These are phyloP conservation scores for Zymoseptoria crescenta DNA, from an alignment of 2,329 filamentous ascomycete genomes.

Conservation along the genomic window DNA sequence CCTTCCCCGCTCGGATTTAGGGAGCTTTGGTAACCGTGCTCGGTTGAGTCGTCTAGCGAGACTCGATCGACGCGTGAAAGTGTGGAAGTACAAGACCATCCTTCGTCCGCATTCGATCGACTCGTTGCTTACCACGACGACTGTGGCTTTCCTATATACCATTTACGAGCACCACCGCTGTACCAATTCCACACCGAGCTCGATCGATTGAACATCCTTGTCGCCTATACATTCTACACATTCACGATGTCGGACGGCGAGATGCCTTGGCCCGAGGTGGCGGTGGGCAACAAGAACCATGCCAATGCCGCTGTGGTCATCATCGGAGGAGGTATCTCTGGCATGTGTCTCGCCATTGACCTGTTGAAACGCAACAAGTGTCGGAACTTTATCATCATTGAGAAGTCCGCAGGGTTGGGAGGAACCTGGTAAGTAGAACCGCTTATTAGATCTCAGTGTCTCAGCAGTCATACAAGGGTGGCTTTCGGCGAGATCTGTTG, in stretches of 20 bases:
- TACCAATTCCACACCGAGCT: no score
- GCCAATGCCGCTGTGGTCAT: conserved; percentile 49
- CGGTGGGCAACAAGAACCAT: conserved; percentile 44
- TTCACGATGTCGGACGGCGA: conserved; percentile 16
- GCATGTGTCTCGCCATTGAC: conserved; percentile 51
- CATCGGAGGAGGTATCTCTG: conserved; percentile 42
- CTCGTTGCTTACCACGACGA: neutral
- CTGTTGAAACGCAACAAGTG: conserved; percentile 46
- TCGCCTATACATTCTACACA: neutral
- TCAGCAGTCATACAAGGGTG: neutral
- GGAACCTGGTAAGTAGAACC: conserved; percentile 40
- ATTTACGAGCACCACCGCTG: no score
- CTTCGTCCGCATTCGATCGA: neutral
- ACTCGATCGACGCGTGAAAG: no score
- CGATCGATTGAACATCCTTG: neutral
- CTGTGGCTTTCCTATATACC: neutral
- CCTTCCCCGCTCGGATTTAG: neutral
- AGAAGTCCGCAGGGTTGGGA: conserved; percentile 47
- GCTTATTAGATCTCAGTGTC: neutral
- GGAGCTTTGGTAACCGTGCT: neutral
- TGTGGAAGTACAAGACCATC: neutral
- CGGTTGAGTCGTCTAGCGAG: no score
- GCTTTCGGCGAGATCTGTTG: neutral
- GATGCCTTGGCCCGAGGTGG: conserved; percentile 39
- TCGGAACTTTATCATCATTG: conserved; percentile 50